Evolutionary conservation across 768 basidiomycete genomes (phyloP), one percentile per base, ranked within the genome.

Genomic region (Phanerochaete sordida): DNA sequence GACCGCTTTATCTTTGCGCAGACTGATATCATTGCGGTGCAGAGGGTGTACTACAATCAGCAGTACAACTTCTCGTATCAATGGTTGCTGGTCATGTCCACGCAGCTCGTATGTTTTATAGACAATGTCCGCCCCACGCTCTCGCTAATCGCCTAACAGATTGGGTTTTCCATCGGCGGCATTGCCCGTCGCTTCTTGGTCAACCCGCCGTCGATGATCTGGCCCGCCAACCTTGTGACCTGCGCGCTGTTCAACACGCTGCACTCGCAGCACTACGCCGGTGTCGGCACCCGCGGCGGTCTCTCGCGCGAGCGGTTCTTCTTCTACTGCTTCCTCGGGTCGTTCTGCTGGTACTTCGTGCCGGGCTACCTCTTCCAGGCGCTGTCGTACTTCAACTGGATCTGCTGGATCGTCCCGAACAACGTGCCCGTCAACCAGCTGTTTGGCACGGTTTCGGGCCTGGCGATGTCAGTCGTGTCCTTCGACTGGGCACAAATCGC

Each of bases 331-430:
- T 88, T 89, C 68, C 57, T 77, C 1, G 81, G 72, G 26, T 85
- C 85, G 13, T 78, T 77, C 35, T 64, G 75, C 43, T 92, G 88
- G 88, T 87, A 83, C 59, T 56, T 79, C 75, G 71, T 74, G 73
- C 93, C 93, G 1, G 91, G 91, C 4, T 94, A 87, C 72, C 75
- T 95, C 51, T 95, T 91, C 80, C 90, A 88, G 12, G 91, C 84
- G 16, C 78, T 95, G 49, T 90, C 87, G 63, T 77, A 88, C 61
- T 94, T 95, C 77, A 92, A 87, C 72, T 95, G 93, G 91, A 84
- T 87, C 9, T 79, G 77, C 67, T 81, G 80, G 80, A 80, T 81
- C 48, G 74, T 66, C 27, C 79, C 79, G 31, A 63, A 75, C 63
- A 77, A 77, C 67, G 51, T 68, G 15, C 65, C 72, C 47, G 66